phyloP scores from a whole-genome alignment of 495 filamentous ascomycete species.

The Hypoxylon lenormandii region DNA sequence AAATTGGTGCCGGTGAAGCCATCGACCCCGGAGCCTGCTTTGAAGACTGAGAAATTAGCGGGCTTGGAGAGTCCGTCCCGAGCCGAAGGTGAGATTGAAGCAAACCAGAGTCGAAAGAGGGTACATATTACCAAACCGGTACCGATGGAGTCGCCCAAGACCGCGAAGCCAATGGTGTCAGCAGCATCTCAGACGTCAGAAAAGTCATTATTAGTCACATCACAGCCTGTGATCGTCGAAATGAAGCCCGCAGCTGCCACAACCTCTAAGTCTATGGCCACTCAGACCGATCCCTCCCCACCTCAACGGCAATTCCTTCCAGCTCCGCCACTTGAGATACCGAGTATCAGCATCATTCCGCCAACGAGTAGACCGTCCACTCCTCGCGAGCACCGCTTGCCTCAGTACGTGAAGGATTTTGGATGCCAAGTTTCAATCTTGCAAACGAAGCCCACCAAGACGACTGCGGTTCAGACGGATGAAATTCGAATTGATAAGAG shows the following conservation, averaged over 20 bases:
- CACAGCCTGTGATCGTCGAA: slow-evolving; percentile 46
- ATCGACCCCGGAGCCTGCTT: slow-evolving; percentile 55
- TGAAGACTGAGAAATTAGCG: slow-evolving; percentile 52
- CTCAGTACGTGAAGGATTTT: slow-evolving; percentile 67
- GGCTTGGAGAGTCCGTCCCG: slow-evolving; percentile 59
- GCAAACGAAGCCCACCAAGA: slow-evolving; percentile 64
- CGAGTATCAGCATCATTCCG: slow-evolving; percentile 72
- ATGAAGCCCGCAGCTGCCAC: slow-evolving; percentile 41
- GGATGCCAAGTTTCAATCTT: slow-evolving; percentile 66
- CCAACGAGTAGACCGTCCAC: slow-evolving; percentile 66
- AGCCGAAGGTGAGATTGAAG: slow-evolving; percentile 70
- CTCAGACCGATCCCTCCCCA: slow-evolving; percentile 73
- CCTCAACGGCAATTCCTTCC: slow-evolving; percentile 51
- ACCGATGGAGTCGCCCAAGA: slow-evolving; percentile 54
- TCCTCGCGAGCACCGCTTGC: slow-evolving; percentile 65
- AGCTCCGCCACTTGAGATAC: slow-evolving; percentile 61
- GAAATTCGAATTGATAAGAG: slow-evolving; percentile 83
- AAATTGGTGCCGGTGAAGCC: slow-evolving; percentile 58
- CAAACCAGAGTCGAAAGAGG: slow-evolving; percentile 77
- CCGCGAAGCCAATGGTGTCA: slow-evolving; percentile 71
- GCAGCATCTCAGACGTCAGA: slow-evolving; percentile 78
- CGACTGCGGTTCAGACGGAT: slow-evolving; percentile 87
- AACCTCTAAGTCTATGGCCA: slow-evolving; percentile 64
- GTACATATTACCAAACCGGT: slow-evolving; percentile 61
- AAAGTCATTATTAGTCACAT: slow-evolving; percentile 61